phyloP scores from a whole-genome alignment of 805 yeast species.

The Blastobotrys robertii region DNA sequence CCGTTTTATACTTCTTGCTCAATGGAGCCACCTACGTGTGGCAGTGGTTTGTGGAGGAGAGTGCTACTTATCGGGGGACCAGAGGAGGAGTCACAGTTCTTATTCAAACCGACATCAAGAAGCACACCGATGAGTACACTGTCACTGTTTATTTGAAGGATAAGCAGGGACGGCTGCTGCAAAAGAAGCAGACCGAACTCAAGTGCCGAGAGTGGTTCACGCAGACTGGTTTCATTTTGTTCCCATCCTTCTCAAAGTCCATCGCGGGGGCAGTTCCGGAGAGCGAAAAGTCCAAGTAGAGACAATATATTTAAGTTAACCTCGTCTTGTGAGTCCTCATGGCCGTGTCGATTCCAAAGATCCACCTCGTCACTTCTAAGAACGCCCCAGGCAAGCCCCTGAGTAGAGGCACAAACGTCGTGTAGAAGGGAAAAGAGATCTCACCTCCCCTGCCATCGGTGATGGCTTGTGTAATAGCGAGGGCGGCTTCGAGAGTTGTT shows the following conservation, averaged over 20 bases:
- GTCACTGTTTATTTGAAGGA: conserved; percentile 11
- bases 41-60: conserved; percentile 19
- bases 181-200: conserved; percentile 1
- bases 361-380: conserved; percentile 7
- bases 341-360: conserved; percentile 13
- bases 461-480: conserved; percentile 43
- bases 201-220: conserved; percentile 18
- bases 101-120: conserved; percentile 8
- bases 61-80: conserved; percentile 22
- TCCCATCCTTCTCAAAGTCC: no score
- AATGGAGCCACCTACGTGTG: conserved; percentile 18
- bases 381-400: conserved; percentile 9
- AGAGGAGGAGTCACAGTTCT: conserved; percentile 7
- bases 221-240: conserved; percentile 11
- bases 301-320: no score
- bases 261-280: no score
- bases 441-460: conserved; percentile 36
- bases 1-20: conserved; percentile 21
- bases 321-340: neutral
- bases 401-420: conserved; percentile 7
- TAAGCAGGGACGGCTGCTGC: conserved; percentile 6
- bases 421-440: conserved; percentile 14
- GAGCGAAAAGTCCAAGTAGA: no score
- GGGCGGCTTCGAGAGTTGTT: conserved; percentile 59
- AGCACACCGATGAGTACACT: conserved; percentile 14